Percentiles rank a stretch among this genome's conserved stretches.
phyloP scores from a whole-genome alignment of 1,139 yeast species.

The Pichiaceae sp. region DNA sequence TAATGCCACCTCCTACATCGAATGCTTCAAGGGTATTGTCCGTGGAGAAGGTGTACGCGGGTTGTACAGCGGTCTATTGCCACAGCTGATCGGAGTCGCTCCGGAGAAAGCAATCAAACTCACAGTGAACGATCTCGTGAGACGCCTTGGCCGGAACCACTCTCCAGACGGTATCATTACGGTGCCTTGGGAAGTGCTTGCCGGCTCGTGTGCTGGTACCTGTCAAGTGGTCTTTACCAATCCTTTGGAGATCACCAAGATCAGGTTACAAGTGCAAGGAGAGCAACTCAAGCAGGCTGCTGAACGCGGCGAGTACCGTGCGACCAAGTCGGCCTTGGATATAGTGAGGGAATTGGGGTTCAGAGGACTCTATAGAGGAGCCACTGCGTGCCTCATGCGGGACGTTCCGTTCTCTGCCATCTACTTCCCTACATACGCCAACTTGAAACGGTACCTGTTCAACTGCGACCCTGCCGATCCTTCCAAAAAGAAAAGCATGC shows the following conservation, averaged over 20 bases:
- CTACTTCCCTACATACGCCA: conserved; percentile 96
- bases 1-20: conserved; percentile 63
- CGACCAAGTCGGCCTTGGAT: conserved; percentile 50
- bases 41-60: conserved; percentile 77
- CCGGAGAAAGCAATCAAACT: conserved; percentile 97
- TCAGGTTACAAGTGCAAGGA: conserved; percentile 92
- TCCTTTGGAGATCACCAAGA: conserved; percentile 93
- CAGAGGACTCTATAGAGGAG: conserved; percentile 85
- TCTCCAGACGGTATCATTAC: conserved; percentile 46
- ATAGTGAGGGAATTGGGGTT: conserved; percentile 77
- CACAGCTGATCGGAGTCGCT: conserved; percentile 94
- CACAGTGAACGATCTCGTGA: conserved; percentile 84
- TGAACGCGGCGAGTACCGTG: conserved; percentile 20
- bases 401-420: conserved; percentile 97
- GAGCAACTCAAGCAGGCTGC: conserved; percentile 36
- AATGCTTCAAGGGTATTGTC: conserved; percentile 76
- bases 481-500: conserved; percentile 44
- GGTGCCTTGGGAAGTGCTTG: conserved; percentile 65
- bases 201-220: conserved; percentile 94
- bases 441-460: conserved; percentile 74
- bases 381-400: conserved; percentile 82
- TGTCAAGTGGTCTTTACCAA: conserved; percentile 96
- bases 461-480: conserved; percentile 68
- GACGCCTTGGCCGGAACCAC: conserved; percentile 58
- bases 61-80: conserved; percentile 88